Percentiles rank a stretch among this genome's conserved stretches.
Evolutionary conservation across 257 asterid genomes (phyloP).

Genomic region (Gentiana dahurica): DNA sequence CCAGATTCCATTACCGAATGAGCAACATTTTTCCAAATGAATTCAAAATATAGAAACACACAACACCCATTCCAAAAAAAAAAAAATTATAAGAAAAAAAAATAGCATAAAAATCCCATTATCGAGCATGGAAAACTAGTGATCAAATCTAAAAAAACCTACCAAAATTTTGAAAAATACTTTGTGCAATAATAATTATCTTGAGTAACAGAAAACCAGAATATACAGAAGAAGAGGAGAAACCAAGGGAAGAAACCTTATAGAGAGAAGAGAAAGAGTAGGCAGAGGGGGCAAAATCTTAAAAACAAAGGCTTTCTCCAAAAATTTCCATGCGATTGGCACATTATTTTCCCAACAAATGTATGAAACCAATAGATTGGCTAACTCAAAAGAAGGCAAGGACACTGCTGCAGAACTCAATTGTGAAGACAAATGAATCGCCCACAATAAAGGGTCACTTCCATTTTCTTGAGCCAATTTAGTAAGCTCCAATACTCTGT

Average conservation of each 20-base stretch:
- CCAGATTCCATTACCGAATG: no score
- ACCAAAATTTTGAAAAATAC: neutral
- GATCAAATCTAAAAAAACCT: neutral
- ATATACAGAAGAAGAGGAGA: neutral
- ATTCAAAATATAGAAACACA: neutral
- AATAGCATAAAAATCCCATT: neutral
- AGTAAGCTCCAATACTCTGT: slow-evolving; percentile 50
- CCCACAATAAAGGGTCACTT: slow-evolving; percentile 71
- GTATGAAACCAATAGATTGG: slow-evolving; percentile 60
- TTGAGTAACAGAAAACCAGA: neutral
- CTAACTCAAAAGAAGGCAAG: slow-evolving; percentile 64
- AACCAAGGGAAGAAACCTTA: slow-evolving; percentile 34
- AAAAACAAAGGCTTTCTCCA: slow-evolving; percentile 69
- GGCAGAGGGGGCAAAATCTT: slow-evolving; percentile 73
- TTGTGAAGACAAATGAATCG: slow-evolving; percentile 62
- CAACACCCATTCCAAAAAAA: neutral
- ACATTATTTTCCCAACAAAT: slow-evolving; percentile 94
- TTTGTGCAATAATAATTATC: neutral
- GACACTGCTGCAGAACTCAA: slow-evolving; percentile 56
- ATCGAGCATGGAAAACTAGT: neutral
- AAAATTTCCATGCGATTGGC: slow-evolving; percentile 79
- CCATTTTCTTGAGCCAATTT: slow-evolving; percentile 68
- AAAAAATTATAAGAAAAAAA: neutral
- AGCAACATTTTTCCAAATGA: no score
- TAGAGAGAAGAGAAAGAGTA: slow-evolving; percentile 72